These are phyloP conservation scores for Scheffersomyces quercinus DNA, from an alignment of 1,139 yeast species.

Conservation along the genomic window DNA sequence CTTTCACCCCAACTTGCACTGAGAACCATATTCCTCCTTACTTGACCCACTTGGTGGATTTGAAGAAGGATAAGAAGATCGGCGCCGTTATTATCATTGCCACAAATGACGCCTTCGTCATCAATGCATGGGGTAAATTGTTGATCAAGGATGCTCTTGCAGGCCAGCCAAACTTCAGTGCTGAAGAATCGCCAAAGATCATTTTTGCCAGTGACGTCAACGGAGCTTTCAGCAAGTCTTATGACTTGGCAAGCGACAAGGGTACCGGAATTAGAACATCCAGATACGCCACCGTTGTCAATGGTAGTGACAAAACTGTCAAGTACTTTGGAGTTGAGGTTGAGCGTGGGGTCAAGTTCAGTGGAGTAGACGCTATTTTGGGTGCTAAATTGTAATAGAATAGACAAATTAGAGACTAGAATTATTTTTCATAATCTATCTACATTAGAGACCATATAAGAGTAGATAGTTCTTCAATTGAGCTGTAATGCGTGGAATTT, in stretches of 20 bases:
- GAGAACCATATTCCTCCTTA: conserved; percentile 32
- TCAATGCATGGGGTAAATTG: conserved; percentile 34
- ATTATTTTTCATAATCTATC: too few species aligned
- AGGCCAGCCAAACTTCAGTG: conserved; percentile 6
- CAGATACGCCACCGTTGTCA: conserved; percentile 70
- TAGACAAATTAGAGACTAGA: too few species aligned
- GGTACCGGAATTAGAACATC: conserved; percentile 69
- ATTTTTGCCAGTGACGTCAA: conserved; percentile 29
- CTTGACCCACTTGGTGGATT: conserved; percentile 19
- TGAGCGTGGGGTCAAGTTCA: conserved; percentile 23
- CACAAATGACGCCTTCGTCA: conserved; percentile 32
- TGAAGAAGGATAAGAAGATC: conserved; percentile 21
- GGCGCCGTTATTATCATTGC: conserved; percentile 22
- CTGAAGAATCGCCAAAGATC: conserved; percentile 18
- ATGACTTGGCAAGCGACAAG: conserved; percentile 21
- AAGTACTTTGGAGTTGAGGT: conserved; percentile 29
- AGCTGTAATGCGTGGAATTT: too few species aligned
- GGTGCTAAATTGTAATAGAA: conserved; percentile 9
- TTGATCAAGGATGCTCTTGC: conserved; percentile 17
- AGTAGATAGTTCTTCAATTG: too few species aligned
- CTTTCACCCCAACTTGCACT: conserved; percentile 33
- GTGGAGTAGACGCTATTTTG: conserved; percentile 25
- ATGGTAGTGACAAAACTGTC: conserved; percentile 28
- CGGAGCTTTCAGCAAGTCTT: conserved; percentile 21
- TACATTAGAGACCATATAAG: too few species aligned